phyloP scores from a whole-genome alignment of 2,329 filamentous ascomycete species.

The Penicillium expansum region DNA sequence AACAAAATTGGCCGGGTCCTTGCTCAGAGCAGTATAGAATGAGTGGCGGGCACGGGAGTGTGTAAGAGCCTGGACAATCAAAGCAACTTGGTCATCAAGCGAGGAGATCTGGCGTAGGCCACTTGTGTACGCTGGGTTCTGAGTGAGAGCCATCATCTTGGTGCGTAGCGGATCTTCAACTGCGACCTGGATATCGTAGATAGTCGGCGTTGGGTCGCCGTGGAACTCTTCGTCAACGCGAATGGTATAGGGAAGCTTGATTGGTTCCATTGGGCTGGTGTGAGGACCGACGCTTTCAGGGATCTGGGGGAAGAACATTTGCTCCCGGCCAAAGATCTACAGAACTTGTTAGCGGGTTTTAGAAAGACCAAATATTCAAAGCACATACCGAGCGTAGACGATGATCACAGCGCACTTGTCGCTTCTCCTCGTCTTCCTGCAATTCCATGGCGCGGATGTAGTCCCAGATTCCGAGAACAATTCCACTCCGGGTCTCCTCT shows the following conservation, averaged over 20 bases:
- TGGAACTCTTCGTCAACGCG: slow-evolving; percentile 85
- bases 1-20: slow-evolving; percentile 81
- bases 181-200: slow-evolving; percentile 85
- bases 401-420: slow-evolving; percentile 87
- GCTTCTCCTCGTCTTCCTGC: slow-evolving; percentile 92
- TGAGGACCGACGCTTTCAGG: slow-evolving; percentile 77
- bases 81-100: slow-evolving; percentile 81
- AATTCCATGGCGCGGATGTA: slow-evolving; percentile 83
- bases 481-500: slow-evolving; percentile 82
- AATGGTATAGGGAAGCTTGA: slow-evolving; percentile 87
- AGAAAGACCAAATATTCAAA: not conserved
- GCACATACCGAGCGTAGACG: slow-evolving; percentile 67
- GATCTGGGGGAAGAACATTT: slow-evolving; percentile 81
- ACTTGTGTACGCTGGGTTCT: slow-evolving; percentile 66
- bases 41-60: slow-evolving; percentile 86
- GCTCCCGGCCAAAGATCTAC: slow-evolving; percentile 71
- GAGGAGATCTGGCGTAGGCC: slow-evolving; percentile 72
- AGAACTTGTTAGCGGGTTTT: slow-evolving; percentile 1
- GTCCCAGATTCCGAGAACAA: slow-evolving; percentile 91
- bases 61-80: slow-evolving; percentile 76
- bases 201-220: slow-evolving; percentile 69
- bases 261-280: slow-evolving; percentile 73
- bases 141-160: slow-evolving; percentile 63
- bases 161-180: slow-evolving; percentile 78
- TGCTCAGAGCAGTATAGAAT: slow-evolving; percentile 75